Conservation (phyloP, 2,329 filamentous ascomycete species). For the Phialophora chinensis region DNA sequence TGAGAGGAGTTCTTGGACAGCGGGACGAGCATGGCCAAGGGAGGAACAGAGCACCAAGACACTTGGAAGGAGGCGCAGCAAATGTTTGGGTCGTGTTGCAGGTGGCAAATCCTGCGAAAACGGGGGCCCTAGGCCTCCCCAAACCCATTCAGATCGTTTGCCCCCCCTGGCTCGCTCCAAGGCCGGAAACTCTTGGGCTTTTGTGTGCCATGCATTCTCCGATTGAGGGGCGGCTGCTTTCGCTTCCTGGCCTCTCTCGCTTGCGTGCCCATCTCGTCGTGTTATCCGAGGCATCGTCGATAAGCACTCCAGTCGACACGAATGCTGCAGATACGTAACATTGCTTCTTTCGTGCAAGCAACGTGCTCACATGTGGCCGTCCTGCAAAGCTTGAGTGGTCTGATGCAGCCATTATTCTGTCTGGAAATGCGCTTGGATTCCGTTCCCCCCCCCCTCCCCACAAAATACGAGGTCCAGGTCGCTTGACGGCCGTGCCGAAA, state of each 20-base stretch:
- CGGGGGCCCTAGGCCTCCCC: background rate
- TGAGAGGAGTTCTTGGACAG: constrained; percentile 27
- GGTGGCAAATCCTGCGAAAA: constrained; percentile 7
- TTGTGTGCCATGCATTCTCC: constrained; percentile 12
- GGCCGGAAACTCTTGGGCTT: constrained; percentile 22
- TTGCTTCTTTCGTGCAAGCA: constrained; percentile 9
- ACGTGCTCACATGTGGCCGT: background rate
- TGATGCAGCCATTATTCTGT: background rate
- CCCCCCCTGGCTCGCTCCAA: constrained; percentile 11
- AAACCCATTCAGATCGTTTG: constrained; percentile 6
- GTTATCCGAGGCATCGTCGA: constrained; percentile 4
- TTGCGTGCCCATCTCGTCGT: background rate
- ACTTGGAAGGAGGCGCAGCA: constrained; percentile 21
- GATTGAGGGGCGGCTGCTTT: background rate
- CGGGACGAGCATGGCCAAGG: constrained; percentile 29
- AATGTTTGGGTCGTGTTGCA: constrained; percentile 1
- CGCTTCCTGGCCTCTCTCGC: background rate
- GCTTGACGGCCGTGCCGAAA: constrained; percentile 1
- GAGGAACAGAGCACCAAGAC: constrained; percentile 6
- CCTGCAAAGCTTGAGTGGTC: background rate
- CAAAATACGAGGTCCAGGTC: background rate
- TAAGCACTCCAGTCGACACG: constrained; percentile 5
- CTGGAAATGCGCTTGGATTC: background rate
- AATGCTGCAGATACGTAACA: constrained; percentile 1
- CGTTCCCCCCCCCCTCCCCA: background rate